Evolutionary conservation across 306 rosid genomes (phyloP).

Genomic region (Sesbania bispinosa): DNA sequence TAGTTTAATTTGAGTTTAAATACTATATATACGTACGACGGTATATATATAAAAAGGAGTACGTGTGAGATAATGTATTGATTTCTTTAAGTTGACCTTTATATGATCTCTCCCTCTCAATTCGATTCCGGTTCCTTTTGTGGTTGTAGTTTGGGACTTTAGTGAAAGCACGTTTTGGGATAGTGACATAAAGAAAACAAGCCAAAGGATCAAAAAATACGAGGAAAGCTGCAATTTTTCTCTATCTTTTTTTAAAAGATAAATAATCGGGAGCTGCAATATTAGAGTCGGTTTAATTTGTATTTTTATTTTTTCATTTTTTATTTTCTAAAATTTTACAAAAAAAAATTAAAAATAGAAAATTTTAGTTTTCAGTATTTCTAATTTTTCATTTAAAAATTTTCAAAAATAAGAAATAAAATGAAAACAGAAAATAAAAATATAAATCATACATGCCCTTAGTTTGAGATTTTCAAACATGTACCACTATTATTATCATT

Average conservation of each 20-base stretch:
- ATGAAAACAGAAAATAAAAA: too few species aligned
- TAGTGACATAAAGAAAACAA: slow-evolving; percentile 30
- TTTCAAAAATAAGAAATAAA: too few species aligned
- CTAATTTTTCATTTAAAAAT: too few species aligned
- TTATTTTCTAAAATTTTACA: too few species aligned
- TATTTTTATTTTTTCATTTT: too few species aligned
- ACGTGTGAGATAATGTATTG: background rate
- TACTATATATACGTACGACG: background rate
- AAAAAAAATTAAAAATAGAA: too few species aligned
- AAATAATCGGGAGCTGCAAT: background rate
- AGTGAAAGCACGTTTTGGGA: slow-evolving; percentile 32
- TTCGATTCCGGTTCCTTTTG: slow-evolving; percentile 21
- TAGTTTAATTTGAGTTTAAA: background rate
- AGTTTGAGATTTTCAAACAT: too few species aligned
- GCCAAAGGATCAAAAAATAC: slow-evolving; percentile 2
- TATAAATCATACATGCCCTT: too few species aligned
- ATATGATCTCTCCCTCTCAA: slow-evolving; percentile 15
- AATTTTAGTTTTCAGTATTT: too few species aligned
- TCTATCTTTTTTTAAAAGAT: background rate
- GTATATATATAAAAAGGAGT: background rate
- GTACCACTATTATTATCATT: too few species aligned
- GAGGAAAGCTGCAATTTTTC: slow-evolving; percentile 8
- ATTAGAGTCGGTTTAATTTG: too few species aligned
- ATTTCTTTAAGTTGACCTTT: slow-evolving; percentile 26
- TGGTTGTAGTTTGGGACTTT: slow-evolving; percentile 21